Evolutionary conservation across 768 basidiomycete genomes (phyloP), one percentile per base, ranked within the genome.

Genomic region (Saitozyma podzolica): DNA sequence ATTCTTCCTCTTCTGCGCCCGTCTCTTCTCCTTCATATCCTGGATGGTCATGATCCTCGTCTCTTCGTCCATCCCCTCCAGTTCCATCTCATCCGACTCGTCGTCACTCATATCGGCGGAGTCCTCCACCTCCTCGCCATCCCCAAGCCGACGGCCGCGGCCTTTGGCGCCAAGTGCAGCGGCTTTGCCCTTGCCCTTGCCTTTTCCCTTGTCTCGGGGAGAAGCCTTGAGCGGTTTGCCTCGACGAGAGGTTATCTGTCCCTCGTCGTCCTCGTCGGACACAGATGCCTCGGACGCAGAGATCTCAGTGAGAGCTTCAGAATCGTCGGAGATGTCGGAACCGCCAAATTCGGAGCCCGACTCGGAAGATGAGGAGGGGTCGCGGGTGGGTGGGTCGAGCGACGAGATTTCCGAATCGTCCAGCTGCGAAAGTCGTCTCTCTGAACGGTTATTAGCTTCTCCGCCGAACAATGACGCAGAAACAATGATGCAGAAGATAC

Each of bases 1-100:
- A 20, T 67, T 78, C 63, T 81, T 45, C 56, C 56, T 63, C 49
- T 67, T 59, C 11, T 37, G 59, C 39, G 60, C 59, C 56, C 62
- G 60, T 50, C 56, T 51, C 41, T 48, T 53, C 29, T 53, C 48
- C 20, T 42, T 63, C 45, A 66, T 59, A 52, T 51, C 51, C 45
- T 20, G 9, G 40, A 60, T 41, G 37, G 43, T 61, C 19, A 56
- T 50, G 20, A 40, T 39, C 43, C 59, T 37, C 29, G 61, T 62
- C 50, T 59, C 62, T 40, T 62, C 65, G 20, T 69, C 55, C 13
- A 56, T 37, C 8, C 50, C 60, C 45, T 56, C 63, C 8, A 52
- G 9, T 29, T 56, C 65, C 40, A 29, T 29, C 29, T 49, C 55
- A 11, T 52, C 55, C 40, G 50, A 37, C 52, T 56, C 43, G 29